Evolutionary conservation across 164 flowering plant genomes (phyloP), one percentile per base, ranked within the genome.

Genomic region (Stephania japonica): DNA sequence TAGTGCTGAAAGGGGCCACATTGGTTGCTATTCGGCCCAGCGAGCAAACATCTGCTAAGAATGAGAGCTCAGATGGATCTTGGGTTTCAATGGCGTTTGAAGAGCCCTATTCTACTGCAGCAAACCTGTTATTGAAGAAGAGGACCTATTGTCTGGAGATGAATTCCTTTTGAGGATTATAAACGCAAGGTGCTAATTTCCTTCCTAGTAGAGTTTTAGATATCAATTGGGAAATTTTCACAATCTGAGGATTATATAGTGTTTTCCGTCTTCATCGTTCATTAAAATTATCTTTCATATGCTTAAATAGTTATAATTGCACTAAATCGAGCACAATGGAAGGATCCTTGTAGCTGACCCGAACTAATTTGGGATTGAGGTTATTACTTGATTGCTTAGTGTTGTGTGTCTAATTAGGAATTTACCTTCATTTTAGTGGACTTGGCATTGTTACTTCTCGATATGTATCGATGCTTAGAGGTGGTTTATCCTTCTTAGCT

Each of bases 81-180:
- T 82, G 82, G 80, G 79, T 75, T 61, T 73, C 74, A 9, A 61
- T 73, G 3, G 82, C 82, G 6, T 80, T 80, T 62, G 82, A 82
- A 59, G 83, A 75, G 72, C 82, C 83, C 8, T 80, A 42, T 73
- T 77, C 77, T 56, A 72, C 81, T 9, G 85, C 85, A 69, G 85
- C 79, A 11, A 77, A 75, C 82, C 74, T 76, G 70, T 72, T 82
- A 77, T 72, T 78, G 23, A 82, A 78, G 65, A 78, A 82, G 7
- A 75, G 85, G 79, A 82, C 85, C 16, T 82, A 80, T 61, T 65
- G 75, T 47, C 70, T 77, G 10, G 75, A 72, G 70, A 72, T 77
- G 79, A 73, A 72, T 16, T 71, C 73, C 47, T 71, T 71, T 49
- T 71, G 26, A 70, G 72, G 25, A 38, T 18, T 18, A 50, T 16